A percentile compares a stretch with the other conserved stretches of the same genome.
These are phyloP conservation scores for Bidens hawaiensis DNA, from an alignment of 140 eudicot species.

Conservation along the genomic window DNA sequence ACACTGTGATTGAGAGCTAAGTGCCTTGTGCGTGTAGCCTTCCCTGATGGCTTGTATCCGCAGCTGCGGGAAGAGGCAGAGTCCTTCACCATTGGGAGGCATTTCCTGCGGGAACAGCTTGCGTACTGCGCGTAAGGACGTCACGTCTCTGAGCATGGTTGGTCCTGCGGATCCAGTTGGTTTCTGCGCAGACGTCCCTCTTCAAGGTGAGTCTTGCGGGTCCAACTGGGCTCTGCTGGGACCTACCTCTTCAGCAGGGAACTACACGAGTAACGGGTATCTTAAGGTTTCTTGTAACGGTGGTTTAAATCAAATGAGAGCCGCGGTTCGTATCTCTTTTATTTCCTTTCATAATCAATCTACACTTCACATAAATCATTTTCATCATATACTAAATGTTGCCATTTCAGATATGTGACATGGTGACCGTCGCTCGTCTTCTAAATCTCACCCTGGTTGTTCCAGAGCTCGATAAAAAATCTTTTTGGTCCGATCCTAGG, in stretches of 20 bases:
- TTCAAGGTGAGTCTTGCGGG: no score
- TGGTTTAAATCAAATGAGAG: conserved; percentile 72
- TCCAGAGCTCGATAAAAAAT: conserved; percentile 66
- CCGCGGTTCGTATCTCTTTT: conserved; percentile 49
- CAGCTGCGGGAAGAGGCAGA: no score
- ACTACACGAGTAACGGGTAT: conserved; percentile 84
- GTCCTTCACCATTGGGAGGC: no score
- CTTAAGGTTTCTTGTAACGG: conserved; percentile 72
- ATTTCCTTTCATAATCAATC: neutral
- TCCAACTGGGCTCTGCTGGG: no score
- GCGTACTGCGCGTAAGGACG: no score
- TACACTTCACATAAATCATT: conserved; percentile 12
- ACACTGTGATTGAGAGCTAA: no score
- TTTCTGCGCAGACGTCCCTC: no score
- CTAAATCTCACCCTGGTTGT: conserved; percentile 62
- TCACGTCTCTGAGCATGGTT: no score
- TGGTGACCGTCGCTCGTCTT: conserved; percentile 72
- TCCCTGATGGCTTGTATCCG: no score
- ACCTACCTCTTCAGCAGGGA: conserved; percentile 74
- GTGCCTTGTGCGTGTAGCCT: no score
- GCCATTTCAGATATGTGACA: conserved; percentile 62
- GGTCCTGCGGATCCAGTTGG: no score
- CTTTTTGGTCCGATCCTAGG: conserved; percentile 81
- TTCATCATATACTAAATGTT: conserved; percentile 4
- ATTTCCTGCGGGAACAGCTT: no score